phyloP scores from a whole-genome alignment of 2,329 filamentous ascomycete species.

The Sporothrix pallida region DNA sequence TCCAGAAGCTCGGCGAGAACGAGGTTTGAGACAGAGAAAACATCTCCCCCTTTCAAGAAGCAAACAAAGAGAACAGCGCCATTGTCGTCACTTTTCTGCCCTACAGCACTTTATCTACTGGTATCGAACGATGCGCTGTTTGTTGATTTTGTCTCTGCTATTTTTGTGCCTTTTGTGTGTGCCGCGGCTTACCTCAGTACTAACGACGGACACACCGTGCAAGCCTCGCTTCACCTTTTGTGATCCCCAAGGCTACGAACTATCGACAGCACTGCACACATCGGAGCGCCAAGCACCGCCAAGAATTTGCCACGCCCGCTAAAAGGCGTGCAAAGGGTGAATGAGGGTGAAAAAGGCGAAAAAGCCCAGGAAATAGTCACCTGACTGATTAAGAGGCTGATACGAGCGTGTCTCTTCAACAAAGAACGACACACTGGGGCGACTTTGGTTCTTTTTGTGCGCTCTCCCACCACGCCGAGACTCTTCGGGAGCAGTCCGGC shows the following conservation, averaged over 20 bases:
- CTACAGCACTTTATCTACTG: not conserved
- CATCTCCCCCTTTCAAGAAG: not conserved
- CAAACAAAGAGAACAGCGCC: not conserved
- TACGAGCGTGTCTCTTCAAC: not conserved
- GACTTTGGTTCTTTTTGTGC: not conserved
- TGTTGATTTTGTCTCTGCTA: too few relatives aligned
- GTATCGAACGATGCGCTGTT: not conserved
- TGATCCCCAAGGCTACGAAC: not conserved
- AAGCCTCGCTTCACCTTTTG: not conserved
- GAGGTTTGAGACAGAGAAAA: not conserved
- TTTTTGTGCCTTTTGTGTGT: not conserved
- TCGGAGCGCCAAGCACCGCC: slow-evolving; percentile 4
- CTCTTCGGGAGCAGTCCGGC: slow-evolving; percentile 9
- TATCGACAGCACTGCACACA: not conserved
- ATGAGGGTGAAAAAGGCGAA: too few relatives aligned
- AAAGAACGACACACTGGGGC: not conserved
- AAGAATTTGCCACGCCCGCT: slow-evolving; percentile 20
- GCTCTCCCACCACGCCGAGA: not conserved
- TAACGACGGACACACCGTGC: slow-evolving; percentile 2
- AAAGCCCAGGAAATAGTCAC: not conserved
- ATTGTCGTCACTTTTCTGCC: not conserved
- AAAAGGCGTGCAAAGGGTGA: not conserved
- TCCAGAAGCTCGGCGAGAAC: not conserved
- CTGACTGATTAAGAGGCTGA: slow-evolving; percentile 13
- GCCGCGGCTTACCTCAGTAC: not conserved